A percentile compares a stretch with the other conserved stretches of the same genome.
These are phyloP conservation scores for Kodamaea alishanica DNA, from an alignment of 1,139 yeast species.

Conservation along the genomic window DNA sequence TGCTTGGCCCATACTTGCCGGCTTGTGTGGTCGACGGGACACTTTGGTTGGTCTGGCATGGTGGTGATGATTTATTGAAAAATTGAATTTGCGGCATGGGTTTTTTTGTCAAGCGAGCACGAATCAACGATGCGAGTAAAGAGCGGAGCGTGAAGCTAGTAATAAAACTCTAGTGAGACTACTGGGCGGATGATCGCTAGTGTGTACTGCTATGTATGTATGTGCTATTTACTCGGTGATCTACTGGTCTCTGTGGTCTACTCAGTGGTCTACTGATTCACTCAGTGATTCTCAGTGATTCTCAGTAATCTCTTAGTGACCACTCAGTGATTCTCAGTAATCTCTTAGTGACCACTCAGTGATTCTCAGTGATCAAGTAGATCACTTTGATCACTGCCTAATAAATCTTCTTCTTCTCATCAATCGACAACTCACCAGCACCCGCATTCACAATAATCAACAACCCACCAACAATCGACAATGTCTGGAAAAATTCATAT, in stretches of 20 bases:
- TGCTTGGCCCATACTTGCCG: slow-evolving; percentile 52
- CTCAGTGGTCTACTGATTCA: too few relatives aligned
- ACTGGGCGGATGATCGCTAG: too few relatives aligned
- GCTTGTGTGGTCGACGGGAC: slow-evolving; percentile 68
- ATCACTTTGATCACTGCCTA: slow-evolving; percentile 23
- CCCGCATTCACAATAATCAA: slow-evolving; percentile 90
- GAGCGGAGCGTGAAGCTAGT: too few relatives aligned
- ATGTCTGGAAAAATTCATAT: slow-evolving; percentile 92
- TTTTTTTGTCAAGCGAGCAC: not conserved
- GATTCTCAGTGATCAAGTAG: too few relatives aligned
- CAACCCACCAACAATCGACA: slow-evolving; percentile 93
- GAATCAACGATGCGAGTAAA: too few relatives aligned
- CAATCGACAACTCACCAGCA: slow-evolving; percentile 91
- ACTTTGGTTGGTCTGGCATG: slow-evolving; percentile 35
- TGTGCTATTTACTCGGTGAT: too few relatives aligned
- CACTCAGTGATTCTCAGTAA: too few relatives aligned
- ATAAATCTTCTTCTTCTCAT: slow-evolving; percentile 93
- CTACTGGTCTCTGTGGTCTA: too few relatives aligned
- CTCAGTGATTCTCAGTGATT: not conserved
- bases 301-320: too few relatives aligned
- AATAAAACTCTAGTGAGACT: too few relatives aligned
- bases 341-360: too few relatives aligned
- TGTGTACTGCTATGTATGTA: too few relatives aligned
- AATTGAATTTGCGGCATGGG: not conserved
- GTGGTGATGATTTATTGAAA: not conserved